Percentiles rank a stretch among this genome's conserved stretches.
These are phyloP conservation scores for Gilbertella persicaria DNA, from an alignment of 371 early-diverging fungal genomes.

Conservation along the genomic window DNA sequence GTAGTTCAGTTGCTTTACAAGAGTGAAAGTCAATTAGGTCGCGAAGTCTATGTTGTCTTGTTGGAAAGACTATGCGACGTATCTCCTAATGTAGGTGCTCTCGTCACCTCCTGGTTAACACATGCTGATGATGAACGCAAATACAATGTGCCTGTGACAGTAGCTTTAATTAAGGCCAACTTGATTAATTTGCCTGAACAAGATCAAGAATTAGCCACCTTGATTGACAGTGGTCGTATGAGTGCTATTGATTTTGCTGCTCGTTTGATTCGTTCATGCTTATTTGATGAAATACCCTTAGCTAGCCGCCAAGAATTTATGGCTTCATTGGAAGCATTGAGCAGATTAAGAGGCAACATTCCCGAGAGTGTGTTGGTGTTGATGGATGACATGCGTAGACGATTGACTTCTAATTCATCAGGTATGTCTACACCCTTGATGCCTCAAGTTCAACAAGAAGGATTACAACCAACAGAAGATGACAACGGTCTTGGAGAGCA, in stretches of 20 bases:
- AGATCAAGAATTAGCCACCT: conserved; percentile 83
- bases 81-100: conserved; percentile 75
- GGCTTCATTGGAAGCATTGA: conserved; percentile 71
- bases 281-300: conserved; percentile 61
- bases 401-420: conserved; percentile 10
- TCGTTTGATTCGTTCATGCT: conserved; percentile 70
- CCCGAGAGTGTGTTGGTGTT: conserved; percentile 62
- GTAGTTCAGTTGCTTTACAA: conserved; percentile 83
- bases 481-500: conserved; percentile 64
- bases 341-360: conserved; percentile 66
- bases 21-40: conserved; percentile 69
- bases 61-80: conserved; percentile 81
- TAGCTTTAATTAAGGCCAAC: conserved; percentile 78
- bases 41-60: conserved; percentile 81
- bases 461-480: conserved; percentile 36
- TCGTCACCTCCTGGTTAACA: conserved; percentile 91
- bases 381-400: conserved; percentile 34
- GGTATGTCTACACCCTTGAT: conserved; percentile 11
- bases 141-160: conserved; percentile 80
- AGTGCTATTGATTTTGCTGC: conserved; percentile 80
- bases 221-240: conserved; percentile 75
- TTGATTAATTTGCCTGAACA: conserved; percentile 79
- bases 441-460: conserved; percentile 12
- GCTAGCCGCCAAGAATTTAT: conserved; percentile 74
- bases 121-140: conserved; percentile 95